Base-by-base conservation (phyloP, 2,329 filamentous ascomycete species). In the Hypoxylon sp. region DNA sequence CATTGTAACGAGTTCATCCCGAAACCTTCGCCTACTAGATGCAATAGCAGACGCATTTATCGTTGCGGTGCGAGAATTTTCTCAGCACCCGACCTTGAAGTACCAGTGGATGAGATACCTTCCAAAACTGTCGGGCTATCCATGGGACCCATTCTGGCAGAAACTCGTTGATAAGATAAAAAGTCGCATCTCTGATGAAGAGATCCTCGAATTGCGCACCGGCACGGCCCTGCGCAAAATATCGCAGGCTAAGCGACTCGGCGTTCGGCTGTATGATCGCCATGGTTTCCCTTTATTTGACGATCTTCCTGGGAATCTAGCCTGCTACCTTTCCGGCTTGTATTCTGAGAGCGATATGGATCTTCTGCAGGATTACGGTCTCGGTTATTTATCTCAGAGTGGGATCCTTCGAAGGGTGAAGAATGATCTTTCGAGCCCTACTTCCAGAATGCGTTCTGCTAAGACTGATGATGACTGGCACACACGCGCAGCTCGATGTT, bases 91-190 rank as follows among this genome's bases (percentile, higher is more conserved):
- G 0, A 73, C 67, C 0, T 74, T 86, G 2, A 77, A 75, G 44
- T 85, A 81, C 62, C 69, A 75, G 3, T 86, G 84, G 84, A 81
- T 82, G 79, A 74, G 76, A 54, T 86, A 81, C 65, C 74, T 86
- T 1, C 84, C 84, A 0, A 71, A 74, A 2, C 48, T 68, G 7
- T 54, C 69, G 0, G 59, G 63, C 1, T 68, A 73, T 42, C 31
- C 53, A 4, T 61, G 55, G 48, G 44, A 51, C 21, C 6, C 53
- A 27, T 63, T 67, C 44, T 67, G 31, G 7, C 6, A 15, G 31
- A 60, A 10, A 4, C 53, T 68, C 2, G 52, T 65, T 24, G 8
- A 65, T 5, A 62, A 61, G 17, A 68, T 68, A 29, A 64, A 55
- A 37, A 10, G 6, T 3, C 35, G 37, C 1, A 46, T 67, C 39